A percentile compares a stretch with the other conserved stretches of the same genome.
Evolutionary conservation across 2,329 filamentous ascomycete species (phyloP).

Genomic region (Penicillium paneum): DNA sequence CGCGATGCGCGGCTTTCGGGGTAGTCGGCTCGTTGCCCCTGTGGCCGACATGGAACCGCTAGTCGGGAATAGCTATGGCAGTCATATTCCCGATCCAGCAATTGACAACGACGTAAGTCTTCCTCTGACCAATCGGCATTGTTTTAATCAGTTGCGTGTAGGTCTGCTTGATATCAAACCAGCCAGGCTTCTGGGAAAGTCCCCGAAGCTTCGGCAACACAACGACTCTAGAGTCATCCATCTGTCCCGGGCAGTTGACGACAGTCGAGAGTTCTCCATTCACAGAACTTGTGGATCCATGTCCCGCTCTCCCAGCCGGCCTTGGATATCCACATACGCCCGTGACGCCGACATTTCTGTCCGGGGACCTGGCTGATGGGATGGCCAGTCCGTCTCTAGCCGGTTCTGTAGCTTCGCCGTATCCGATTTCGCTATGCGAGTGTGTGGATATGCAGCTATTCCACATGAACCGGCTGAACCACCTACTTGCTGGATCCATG

Average conservation of each 20-base stretch:
- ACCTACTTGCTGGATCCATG: conserved; percentile 25
- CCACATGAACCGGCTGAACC: conserved; percentile 32
- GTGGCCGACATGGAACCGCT: conserved; percentile 14
- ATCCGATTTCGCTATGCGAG: conserved; percentile 25
- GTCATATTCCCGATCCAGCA: conserved; percentile 11
- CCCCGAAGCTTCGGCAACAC: conserved; percentile 22
- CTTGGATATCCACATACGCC: conserved; percentile 26
- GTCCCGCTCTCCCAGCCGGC: conserved; percentile 16
- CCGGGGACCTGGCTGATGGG: conserved; percentile 29
- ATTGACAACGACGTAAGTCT: conserved; percentile 21
- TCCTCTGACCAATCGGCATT: background rate
- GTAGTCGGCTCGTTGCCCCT: conserved; percentile 13
- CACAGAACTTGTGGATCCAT: conserved; percentile 16
- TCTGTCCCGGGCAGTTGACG: conserved; percentile 17
- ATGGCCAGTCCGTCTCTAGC: conserved; percentile 29
- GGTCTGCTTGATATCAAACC: conserved; percentile 19
- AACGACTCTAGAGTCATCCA: conserved; percentile 17
- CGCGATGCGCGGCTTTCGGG: conserved; percentile 17
- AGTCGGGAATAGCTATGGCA: conserved; percentile 2
- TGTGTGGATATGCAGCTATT: conserved; percentile 32
- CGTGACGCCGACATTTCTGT: conserved; percentile 31
- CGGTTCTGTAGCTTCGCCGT: conserved; percentile 25
- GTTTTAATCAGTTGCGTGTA: background rate
- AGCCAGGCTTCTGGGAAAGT: conserved; percentile 27
- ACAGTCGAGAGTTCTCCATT: conserved; percentile 18